Conservation (phyloP, 1,284 basidiomycete genomes). For the Peniophora sp. region DNA sequence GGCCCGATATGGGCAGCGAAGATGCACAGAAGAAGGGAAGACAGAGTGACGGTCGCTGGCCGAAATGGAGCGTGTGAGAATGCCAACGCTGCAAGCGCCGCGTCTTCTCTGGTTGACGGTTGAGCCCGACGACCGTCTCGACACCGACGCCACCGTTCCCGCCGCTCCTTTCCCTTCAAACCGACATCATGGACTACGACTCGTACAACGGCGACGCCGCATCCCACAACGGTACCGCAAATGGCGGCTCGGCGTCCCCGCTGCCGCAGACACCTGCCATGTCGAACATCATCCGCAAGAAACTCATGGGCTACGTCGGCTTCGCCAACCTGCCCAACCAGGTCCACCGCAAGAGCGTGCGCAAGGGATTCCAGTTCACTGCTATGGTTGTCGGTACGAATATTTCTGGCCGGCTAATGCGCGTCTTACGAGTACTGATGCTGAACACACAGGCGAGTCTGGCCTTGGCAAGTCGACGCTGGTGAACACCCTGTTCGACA, state of each 20-base stretch:
- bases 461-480: constrained; percentile 96
- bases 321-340: constrained; percentile 96
- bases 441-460: constrained; percentile 71
- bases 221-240: constrained; percentile 49
- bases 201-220: constrained; percentile 66
- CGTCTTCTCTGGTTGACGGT: too few relatives aligned
- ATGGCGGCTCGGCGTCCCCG: constrained; percentile 55
- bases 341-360: constrained; percentile 92
- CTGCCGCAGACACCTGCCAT: constrained; percentile 31
- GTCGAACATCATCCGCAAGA: constrained; percentile 77
- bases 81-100: too few relatives aligned
- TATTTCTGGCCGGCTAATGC: constrained; percentile 19
- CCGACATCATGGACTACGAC: constrained; percentile 23
- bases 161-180: constrained; percentile 30
- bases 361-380: constrained; percentile 96
- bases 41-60: too few relatives aligned
- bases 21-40: too few relatives aligned
- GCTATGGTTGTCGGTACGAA: constrained; percentile 92
- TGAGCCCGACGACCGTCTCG: constrained; percentile 15
- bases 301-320: constrained; percentile 85
- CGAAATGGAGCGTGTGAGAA: too few relatives aligned
- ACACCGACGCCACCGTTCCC: constrained; percentile 41
- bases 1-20: too few relatives aligned
- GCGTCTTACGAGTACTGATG: constrained; percentile 8
- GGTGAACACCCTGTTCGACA: constrained; percentile 97